Evolutionary conservation across 306 rosid species (phyloP).

Genomic region (Ammopiptanthus mongolicus): DNA sequence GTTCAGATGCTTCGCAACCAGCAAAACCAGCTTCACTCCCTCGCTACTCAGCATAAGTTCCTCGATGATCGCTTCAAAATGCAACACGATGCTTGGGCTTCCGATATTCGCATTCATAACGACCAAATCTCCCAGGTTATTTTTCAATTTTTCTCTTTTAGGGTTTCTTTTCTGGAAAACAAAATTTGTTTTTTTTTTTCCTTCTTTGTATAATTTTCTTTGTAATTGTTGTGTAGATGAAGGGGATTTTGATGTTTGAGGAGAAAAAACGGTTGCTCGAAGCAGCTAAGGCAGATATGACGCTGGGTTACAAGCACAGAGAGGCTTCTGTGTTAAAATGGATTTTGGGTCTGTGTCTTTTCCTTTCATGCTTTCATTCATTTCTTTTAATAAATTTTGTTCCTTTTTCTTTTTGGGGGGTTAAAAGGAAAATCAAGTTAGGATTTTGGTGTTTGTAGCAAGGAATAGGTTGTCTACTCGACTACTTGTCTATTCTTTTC

Average conservation of each 20-base stretch:
- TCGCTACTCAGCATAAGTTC: constrained; percentile 43
- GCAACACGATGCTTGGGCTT: constrained; percentile 62
- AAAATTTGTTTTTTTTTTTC: background rate
- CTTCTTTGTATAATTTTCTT: background rate
- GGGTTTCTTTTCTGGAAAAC: constrained; percentile 18
- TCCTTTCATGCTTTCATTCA: background rate
- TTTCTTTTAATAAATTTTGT: background rate
- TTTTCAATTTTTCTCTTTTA: background rate
- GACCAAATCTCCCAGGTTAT: constrained; percentile 50
- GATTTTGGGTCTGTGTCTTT: constrained; percentile 49
- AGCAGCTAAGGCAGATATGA: constrained; percentile 41
- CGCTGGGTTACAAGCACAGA: constrained; percentile 45
- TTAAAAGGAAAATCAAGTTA: background rate
- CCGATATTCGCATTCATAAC: constrained; percentile 39
- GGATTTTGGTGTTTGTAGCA: background rate
- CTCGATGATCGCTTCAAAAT: constrained; percentile 46
- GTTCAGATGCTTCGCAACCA: constrained; percentile 47
- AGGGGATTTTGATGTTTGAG: constrained; percentile 31
- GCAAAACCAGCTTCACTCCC: constrained; percentile 61
- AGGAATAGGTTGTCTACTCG: background rate
- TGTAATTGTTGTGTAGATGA: constrained; percentile 41
- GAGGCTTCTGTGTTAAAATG: constrained; percentile 39
- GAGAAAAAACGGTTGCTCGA: constrained; percentile 46
- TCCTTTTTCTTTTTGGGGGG: background rate
- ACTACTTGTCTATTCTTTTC: background rate